Evolutionary conservation across 2,329 filamentous ascomycete genomes (phyloP), one percentile per base, ranked within the genome.

Genomic region (Colletotrichum camelliae): DNA sequence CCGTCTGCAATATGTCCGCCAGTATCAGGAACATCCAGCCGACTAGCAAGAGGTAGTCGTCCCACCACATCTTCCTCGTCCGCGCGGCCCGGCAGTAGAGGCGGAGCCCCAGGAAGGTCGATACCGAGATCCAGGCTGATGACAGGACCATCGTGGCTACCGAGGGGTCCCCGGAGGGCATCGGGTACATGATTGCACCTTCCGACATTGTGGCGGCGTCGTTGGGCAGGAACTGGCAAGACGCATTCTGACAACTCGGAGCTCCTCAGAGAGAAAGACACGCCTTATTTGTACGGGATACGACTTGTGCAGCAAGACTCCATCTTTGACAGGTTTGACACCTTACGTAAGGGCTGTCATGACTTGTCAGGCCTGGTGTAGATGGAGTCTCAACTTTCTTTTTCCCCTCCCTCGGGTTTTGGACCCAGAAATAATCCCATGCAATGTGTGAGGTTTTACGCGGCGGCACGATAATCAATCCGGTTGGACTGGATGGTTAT

Each of bases 61-160:
- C 84, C 60, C 84, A 85, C 84, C 83, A 85, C 57, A 85, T 79
- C 4, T 82, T 82, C 72, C 83, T 79, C 7, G 82, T 78, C 27
- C 81, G 79, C 29, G 77, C 80, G 15, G 83, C 24, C 77, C 84
- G 84, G 65, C 82, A 80, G 78, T 82, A 85, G 35, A 85, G 58
- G n/a, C 83, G 78, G 29, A 83, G 62, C 18, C 7, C 78, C 9
- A 85, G 72, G 65, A 85, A 81, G 33, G 70, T 73, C 29, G 71
- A 57, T 2, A 75, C 35, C 15, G 52, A 62, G 13, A 66, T 29
- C 75, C 77, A 78, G 5, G 69, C 65, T 18, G 72, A 67, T 2
- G 43, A 55, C 5, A 67, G 48, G 13, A 67, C 48, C 65, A 31
- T 57, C n/a, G 31, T 37, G 10, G 48, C 65, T 1, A 67, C n/a